Evolutionary conservation across 1,284 basidiomycete species (phyloP), one percentile per base, ranked within the genome.

Genomic region (Gomphus bonarii): DNA sequence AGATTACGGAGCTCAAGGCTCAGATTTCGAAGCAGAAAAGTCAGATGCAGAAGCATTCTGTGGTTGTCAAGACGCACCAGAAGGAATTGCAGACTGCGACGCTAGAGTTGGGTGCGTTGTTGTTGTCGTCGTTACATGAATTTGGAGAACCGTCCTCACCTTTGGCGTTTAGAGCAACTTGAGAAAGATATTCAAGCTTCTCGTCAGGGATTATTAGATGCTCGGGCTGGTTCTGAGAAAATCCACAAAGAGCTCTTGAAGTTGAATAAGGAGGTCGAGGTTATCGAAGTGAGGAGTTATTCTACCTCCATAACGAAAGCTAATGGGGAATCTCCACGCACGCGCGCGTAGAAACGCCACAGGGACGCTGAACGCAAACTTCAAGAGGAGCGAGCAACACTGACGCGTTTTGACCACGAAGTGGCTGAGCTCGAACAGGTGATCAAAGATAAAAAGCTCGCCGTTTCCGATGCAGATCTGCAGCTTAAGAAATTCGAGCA

Each of bases 1-100:
- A 99, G 73, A 88, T 95, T 57, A 89, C 89, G 43, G 88, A 98
- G 69, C 82, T 99, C 64, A 95, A 94, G 77, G 91, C 89, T 55
- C 82, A 85, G 59, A 92, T 97, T 61, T 77, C 78, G 14, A 84
- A 81, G 66, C 87, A 91, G 70, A 97, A 95, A 71, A 76, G 81
- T 16, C 81, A 80, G 6, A 73, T 95, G 10, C 85, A 88, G 66
- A 91, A 92, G 71, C 85, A 93, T 67, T 78, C 84, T 1, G 82
- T 86, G 1, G 74, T 77, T 28, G 82, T 98, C 62, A 98, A 97
- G 74, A 81, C 81, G 18, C 80, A 86, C 61, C 92, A 97, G 66
- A 95, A 89, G 71, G 91, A 94, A 60, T 78, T 90, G 28, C 91
- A 97, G 65, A 92, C 92, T 0, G 85, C 87, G 1, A 80, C 79